Evolutionary conservation across 192 early-diverging fungal species (phyloP).

Genomic region (Linnemannia hyalina): DNA sequence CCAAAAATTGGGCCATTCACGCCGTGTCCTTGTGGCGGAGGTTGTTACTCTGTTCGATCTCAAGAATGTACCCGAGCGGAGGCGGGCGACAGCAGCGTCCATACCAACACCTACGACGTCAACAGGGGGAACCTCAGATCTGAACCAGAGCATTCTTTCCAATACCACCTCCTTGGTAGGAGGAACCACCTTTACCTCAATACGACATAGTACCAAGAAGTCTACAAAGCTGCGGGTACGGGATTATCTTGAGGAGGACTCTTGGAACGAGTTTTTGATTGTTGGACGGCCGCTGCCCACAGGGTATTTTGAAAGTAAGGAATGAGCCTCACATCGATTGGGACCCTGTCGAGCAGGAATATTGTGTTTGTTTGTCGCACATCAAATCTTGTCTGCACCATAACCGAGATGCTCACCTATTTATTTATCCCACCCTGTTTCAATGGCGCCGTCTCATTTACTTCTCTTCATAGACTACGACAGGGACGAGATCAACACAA

Average conservation of each 20-base stretch:
- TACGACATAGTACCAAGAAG: conserved; percentile 13
- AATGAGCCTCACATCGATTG: neutral
- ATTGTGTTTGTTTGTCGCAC: neutral
- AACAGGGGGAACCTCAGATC: neutral
- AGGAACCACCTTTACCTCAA: conserved; percentile 17
- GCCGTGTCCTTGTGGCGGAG: conserved; percentile 64
- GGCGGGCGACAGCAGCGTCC: neutral
- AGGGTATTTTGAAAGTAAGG: conserved; percentile 56
- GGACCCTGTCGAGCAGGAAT: conserved; percentile 9
- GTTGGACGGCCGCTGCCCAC: conserved; percentile 56
- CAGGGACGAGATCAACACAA: conserved; percentile 65
- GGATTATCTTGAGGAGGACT: conserved; percentile 53
- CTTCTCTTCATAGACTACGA: conserved; percentile 46
- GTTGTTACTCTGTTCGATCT: conserved; percentile 67
- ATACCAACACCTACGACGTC: neutral
- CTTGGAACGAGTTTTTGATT: conserved; percentile 55
- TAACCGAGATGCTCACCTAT: neutral
- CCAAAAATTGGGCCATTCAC: conserved; percentile 54
- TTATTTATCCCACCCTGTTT: neutral
- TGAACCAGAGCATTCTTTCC: conserved; percentile 25
- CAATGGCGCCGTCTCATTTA: neutral
- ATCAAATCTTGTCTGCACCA: neutral
- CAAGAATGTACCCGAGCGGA: conserved; percentile 43
- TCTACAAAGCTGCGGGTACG: conserved; percentile 46
- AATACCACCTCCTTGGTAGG: conserved; percentile 28